Conservation (phyloP, 2,329 filamentous ascomycete genomes). For the Geosmithia morbida region DNA sequence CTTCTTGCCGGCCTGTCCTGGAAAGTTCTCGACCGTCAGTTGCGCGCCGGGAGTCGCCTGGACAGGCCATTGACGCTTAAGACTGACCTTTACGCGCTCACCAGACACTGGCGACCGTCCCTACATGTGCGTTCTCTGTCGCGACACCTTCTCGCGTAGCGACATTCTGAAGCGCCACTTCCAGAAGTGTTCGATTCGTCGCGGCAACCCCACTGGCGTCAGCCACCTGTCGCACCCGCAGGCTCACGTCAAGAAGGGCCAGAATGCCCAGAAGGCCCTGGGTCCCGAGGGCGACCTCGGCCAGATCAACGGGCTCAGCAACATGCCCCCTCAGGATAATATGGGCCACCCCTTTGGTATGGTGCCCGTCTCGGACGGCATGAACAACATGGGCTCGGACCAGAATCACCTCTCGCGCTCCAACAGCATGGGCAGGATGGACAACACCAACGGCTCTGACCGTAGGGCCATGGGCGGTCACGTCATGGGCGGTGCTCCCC, state of each 20-base stretch:
- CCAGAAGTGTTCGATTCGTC: constrained; percentile 93
- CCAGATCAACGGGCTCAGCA: constrained; percentile 47
- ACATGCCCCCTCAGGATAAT: constrained; percentile 37
- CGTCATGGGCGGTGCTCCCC: constrained; percentile 31
- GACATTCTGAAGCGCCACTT: constrained; percentile 98
- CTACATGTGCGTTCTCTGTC: constrained; percentile 96
- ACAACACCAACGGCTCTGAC: constrained; percentile 40
- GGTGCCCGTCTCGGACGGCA: constrained; percentile 39
- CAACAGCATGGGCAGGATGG: constrained; percentile 38
- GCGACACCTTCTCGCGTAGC: constrained; percentile 94
- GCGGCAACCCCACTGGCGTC: constrained; percentile 88
- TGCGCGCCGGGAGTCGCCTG: too few species aligned
- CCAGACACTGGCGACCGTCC: constrained; percentile 92
- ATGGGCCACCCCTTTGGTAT: constrained; percentile 44
- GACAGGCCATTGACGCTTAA: too few species aligned
- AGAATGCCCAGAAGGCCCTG: constrained; percentile 38
- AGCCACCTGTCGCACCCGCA: constrained; percentile 90
- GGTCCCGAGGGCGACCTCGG: constrained; percentile 39
- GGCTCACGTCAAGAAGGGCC: constrained; percentile 71
- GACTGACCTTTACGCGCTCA: neutral
- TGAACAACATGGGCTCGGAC: constrained; percentile 44
- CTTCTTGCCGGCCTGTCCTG: too few species aligned
- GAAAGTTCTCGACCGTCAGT: neutral
- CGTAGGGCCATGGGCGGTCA: constrained; percentile 38
- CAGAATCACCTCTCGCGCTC: constrained; percentile 48